Evolutionary conservation across 352 stramenopile genomes (phyloP).

Genomic region (Albugo candida): DNA sequence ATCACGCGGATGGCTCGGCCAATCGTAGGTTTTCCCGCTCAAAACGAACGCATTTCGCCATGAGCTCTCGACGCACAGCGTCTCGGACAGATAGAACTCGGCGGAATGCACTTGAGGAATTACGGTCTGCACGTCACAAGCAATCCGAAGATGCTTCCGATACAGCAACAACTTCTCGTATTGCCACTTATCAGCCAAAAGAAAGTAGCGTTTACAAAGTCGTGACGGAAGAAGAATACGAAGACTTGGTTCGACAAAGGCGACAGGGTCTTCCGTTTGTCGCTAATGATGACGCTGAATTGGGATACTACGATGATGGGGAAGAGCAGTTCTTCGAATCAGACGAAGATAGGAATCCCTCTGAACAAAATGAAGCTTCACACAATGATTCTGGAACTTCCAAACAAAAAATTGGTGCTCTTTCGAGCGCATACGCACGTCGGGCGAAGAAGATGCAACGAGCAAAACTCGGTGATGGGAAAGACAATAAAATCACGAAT

Average conservation of each 20-base stretch:
- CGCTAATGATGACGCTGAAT: constrained; percentile 66
- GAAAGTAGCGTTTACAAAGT: constrained; percentile 70
- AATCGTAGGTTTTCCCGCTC: too few species aligned
- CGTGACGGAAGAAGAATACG: constrained; percentile 74
- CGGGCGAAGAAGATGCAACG: constrained; percentile 70
- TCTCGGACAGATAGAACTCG: too few species aligned
- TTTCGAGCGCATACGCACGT: constrained; percentile 55
- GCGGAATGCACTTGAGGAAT: too few species aligned
- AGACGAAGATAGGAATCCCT: constrained; percentile 20
- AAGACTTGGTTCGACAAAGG: constrained; percentile 60
- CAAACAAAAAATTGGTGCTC: constrained; percentile 52
- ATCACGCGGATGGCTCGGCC: too few species aligned
- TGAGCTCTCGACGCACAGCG: too few species aligned
- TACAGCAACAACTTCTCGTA: constrained; percentile 17
- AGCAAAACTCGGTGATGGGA: constrained; percentile 45
- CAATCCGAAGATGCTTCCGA: too few species aligned
- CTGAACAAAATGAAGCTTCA: constrained; percentile 22
- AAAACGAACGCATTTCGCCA: too few species aligned
- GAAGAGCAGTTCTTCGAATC: constrained; percentile 81
- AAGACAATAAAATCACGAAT: constrained; percentile 77
- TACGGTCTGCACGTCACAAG: too few species aligned
- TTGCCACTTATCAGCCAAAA: constrained; percentile 51
- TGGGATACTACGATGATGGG: constrained; percentile 78
- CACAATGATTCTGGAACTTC: constrained; percentile 16
- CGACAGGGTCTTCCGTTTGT: constrained; percentile 63